Conservation (phyloP, 1,139 yeast species). For the Komagataea norvegica region DNA sequence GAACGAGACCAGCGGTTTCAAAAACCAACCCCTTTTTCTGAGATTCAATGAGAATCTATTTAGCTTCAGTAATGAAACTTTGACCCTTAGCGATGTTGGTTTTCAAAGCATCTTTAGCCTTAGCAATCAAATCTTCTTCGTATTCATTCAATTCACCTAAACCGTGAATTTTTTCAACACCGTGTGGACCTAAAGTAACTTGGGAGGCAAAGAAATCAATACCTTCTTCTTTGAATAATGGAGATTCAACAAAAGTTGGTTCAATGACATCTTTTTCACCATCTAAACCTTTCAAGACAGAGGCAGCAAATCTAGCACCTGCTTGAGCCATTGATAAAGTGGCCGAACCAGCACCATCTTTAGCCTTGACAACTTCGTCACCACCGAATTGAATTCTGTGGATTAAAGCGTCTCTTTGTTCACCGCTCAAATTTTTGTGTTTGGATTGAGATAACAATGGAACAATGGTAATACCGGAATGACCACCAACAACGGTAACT, state of each 20-base stretch:
- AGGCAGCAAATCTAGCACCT: slow-evolving; percentile 89
- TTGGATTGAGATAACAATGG: slow-evolving; percentile 80
- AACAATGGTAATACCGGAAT: slow-evolving; percentile 96
- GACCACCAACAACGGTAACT: slow-evolving; percentile 91
- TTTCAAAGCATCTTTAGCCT: slow-evolving; percentile 80
- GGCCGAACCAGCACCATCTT: slow-evolving; percentile 98
- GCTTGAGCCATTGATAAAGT: slow-evolving; percentile 99
- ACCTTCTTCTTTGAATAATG: slow-evolving; percentile 77
- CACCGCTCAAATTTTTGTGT: slow-evolving; percentile 52
- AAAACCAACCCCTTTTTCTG: background rate
- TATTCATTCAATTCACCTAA: slow-evolving; percentile 53
- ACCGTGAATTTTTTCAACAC: slow-evolving; percentile 73
- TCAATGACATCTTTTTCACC: slow-evolving; percentile 71
- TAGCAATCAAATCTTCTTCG: slow-evolving; percentile 72
- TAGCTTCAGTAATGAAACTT: slow-evolving; percentile 26
- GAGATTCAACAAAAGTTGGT: slow-evolving; percentile 77
- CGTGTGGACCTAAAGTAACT: slow-evolving; percentile 83
- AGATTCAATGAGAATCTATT: slow-evolving; percentile 9
- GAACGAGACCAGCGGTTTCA: no score
- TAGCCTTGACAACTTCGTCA: slow-evolving; percentile 98
- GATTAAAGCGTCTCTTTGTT: slow-evolving; percentile 59
- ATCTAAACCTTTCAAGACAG: slow-evolving; percentile 72
- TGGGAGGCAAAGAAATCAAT: slow-evolving; percentile 92
- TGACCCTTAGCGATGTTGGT: slow-evolving; percentile 72
- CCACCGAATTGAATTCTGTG: slow-evolving; percentile 98